Evolutionary conservation across 257 asterid species (phyloP).

Genomic region (Solanum dulcamara): DNA sequence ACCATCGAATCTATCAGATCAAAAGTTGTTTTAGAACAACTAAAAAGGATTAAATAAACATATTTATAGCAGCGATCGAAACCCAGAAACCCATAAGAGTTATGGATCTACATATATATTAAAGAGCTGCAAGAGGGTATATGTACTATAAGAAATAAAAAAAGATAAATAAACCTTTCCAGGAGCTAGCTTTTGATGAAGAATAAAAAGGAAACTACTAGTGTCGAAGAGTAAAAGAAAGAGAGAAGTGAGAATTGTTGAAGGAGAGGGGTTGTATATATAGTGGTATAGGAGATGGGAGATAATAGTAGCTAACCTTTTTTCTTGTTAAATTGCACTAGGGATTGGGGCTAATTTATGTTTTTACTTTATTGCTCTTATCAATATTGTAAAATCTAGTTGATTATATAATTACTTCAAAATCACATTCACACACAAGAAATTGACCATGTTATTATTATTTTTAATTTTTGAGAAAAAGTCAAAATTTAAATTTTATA

Average conservation of each 20-base stretch:
- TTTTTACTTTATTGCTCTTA: not conserved
- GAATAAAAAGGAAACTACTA: no score
- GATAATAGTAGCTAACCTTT: slow-evolving; percentile 16
- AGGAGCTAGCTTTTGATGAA: no score
- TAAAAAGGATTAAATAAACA: not conserved
- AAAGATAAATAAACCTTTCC: no score
- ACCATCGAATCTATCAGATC: no score
- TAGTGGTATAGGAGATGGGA: slow-evolving; percentile 20
- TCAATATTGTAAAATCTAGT: not conserved
- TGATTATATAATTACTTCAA: no score
- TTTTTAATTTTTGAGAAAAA: accelerated
- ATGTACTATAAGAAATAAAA: no score
- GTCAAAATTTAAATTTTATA: not conserved
- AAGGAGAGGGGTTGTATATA: slow-evolving; percentile 11
- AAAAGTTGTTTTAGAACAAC: no score
- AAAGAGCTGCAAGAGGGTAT: not conserved
- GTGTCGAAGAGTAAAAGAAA: not conserved
- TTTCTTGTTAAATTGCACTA: not conserved
- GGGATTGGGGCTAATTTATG: not conserved
- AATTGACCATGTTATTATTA: not conserved
- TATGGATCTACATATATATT: not conserved
- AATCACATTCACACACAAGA: not conserved
- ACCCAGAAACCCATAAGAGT: not conserved
- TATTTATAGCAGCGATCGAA: accelerated
- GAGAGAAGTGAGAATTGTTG: not conserved